Conservation (phyloP, 805 yeast genomes). For the Yueomyces sinensis region DNA sequence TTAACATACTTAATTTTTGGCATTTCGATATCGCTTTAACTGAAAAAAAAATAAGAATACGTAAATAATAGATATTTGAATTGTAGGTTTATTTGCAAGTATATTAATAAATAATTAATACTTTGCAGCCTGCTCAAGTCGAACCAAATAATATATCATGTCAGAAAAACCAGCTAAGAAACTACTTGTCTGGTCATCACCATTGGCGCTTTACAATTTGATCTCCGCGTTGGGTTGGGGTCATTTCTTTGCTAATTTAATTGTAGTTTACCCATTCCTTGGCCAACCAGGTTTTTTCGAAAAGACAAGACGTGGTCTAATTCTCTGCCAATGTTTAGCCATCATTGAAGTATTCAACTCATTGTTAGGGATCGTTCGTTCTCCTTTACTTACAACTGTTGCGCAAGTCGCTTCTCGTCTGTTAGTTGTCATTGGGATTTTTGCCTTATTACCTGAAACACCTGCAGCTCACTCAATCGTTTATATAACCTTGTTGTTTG, state of each 20-base stretch:
- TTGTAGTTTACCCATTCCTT: constrained; percentile 25
- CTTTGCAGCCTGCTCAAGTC: no score
- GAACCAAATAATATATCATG: no score
- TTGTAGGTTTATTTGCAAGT: no score
- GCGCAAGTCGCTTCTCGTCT: constrained; percentile 83
- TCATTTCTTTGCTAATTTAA: constrained; percentile 33
- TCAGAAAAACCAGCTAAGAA: constrained; percentile 5
- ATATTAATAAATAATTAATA: no score
- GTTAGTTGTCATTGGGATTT: constrained; percentile 70
- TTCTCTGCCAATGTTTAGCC: constrained; percentile 66
- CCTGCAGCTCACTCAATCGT: constrained; percentile 30
- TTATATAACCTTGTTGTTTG: constrained; percentile 54
- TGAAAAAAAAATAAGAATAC: no score
- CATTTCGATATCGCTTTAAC: no score
- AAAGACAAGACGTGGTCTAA: constrained; percentile 43
- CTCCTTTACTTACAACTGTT: constrained; percentile 72
- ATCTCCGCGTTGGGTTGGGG: constrained; percentile 43
- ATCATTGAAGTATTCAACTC: constrained; percentile 72
- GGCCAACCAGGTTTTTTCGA: constrained; percentile 61
- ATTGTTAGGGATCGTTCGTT: constrained; percentile 63
- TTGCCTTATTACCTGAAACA: constrained; percentile 68
- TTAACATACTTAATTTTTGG: no score
- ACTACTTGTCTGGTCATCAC: constrained; percentile 11
- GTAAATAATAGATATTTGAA: no score
- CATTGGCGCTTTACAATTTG: constrained; percentile 36